Evolutionary conservation across 2,329 filamentous ascomycete species (phyloP), one percentile per base, ranked within the genome.

Genomic region (Penicillium italicum): DNA sequence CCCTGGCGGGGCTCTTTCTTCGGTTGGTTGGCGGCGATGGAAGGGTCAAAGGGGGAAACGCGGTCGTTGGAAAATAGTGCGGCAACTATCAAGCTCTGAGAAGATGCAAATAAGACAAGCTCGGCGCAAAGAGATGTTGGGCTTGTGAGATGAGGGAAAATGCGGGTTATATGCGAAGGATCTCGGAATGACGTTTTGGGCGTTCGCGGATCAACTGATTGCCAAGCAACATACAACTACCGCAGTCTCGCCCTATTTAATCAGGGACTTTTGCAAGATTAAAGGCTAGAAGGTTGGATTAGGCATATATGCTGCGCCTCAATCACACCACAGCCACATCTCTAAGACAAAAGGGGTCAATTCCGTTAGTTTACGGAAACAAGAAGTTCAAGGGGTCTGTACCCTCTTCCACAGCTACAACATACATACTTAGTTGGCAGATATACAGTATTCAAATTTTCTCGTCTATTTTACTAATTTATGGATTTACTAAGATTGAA

Each of bases 151-250:
- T 24, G 49, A 36, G 37, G 50, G 54, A 36, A 18, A 57, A 55
- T 57, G 52, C 50, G 49, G 61, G 57, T 57, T 57, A 56, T 57
- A 62, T 57, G 54, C 33, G 56, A 60, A 44, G 50, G 45, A 55
- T 56, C 42, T 38, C 50, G 50, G 30, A 62, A 65, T 64, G 62
- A 66, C 62, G 63, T 65, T 59, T 55, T 26, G 46, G 34, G 47
- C 46, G 50, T 55, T 53, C 46, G 50, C 46, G 51, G 56, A 58
- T 55, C 60, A 53, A 62, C 50, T 53, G 54, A 57, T 50, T 37
- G 53, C 41, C 53, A 55, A 55, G 53, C 38, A 50, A 42, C 38
- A 33, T 20, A n/a, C 20, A 31, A 47, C 38, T 43, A 12, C 16
- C 48, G 5, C 47, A 22, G 28, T 43, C 20, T 44, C 16, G 26